Evolutionary conservation across 1,284 basidiomycete genomes (phyloP), one percentile per base, ranked within the genome.

Genomic region (Thecaphora frezii): DNA sequence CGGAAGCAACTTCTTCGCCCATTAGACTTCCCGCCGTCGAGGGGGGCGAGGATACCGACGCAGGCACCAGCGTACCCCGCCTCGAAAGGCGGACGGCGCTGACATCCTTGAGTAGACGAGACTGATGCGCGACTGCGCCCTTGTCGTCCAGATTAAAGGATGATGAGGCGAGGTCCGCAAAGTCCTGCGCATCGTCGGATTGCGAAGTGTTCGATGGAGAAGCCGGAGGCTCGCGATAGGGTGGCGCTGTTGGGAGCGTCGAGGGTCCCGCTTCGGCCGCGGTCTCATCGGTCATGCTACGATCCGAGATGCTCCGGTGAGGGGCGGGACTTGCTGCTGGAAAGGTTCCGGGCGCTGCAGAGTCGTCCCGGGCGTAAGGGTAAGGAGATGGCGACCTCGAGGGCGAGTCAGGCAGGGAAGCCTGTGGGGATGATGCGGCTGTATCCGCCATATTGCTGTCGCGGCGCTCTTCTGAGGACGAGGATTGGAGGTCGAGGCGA

Each of bases 141-240:
- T 25, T 44, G 21, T 44, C 10, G 55, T 19, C 37, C 23, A 42
- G 25, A n/a, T 53, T n/a, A 25, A 49, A 48, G 26, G 39, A 23
- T 2, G 46, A 23, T 22, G 61, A 58, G 36, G 58, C 65, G 23
- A 70, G 58, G 39, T 71, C 66, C 36, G 66, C 66, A 44, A 66
- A 69, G 46, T 76, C 60, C 22, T 57, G 61, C 10, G 58, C 76
- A 16, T 70, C 73, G 41, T 74, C 77, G 39, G 70, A 73, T 22
- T 67, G 68, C 2, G 65, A 76, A 37, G 77, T 78, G 48, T 55
- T 71, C 25, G 62, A 71, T 18, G 67, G 70, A 10, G 65, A 72
- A 25, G 67, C 64, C 3, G 74, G 75, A 26, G 69, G 66, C 26
- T 60, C 71, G n/a, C 62, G 71, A 12, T 58, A 18, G n/a, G 56